Percentiles rank a stretch among this genome's conserved stretches.
These are phyloP conservation scores for Claviceps sp. DNA, from an alignment of 2,329 filamentous ascomycete genomes.

Conservation along the genomic window DNA sequence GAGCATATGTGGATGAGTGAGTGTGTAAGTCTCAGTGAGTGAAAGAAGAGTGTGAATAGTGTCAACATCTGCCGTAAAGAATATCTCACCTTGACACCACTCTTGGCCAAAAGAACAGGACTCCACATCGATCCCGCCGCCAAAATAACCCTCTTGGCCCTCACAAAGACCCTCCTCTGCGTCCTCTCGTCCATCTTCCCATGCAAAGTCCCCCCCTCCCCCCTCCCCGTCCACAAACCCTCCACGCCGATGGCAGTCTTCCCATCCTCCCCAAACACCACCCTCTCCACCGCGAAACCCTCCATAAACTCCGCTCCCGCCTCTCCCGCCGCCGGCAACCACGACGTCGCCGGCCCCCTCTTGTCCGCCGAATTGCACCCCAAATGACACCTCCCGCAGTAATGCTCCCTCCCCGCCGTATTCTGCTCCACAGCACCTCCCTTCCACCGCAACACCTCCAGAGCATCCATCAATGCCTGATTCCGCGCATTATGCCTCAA, in stretches of 20 bases:
- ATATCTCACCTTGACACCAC: slow-evolving; percentile 50
- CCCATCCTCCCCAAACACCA: slow-evolving; percentile 50
- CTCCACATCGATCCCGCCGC: slow-evolving; percentile 64
- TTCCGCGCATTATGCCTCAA: slow-evolving; percentile 66
- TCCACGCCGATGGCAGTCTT: slow-evolving; percentile 55
- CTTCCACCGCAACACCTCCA: slow-evolving; percentile 58
- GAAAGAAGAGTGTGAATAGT: too few species aligned
- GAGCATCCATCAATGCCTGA: slow-evolving; percentile 58
- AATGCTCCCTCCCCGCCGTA: slow-evolving; percentile 58
- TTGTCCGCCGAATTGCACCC: slow-evolving; percentile 59
- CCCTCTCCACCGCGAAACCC: slow-evolving; percentile 58
- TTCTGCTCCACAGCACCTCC: slow-evolving; percentile 66
- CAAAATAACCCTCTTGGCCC: slow-evolving; percentile 70
- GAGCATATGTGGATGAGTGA: not conserved
- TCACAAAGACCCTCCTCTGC: slow-evolving; percentile 53
- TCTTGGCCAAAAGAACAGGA: slow-evolving; percentile 63
- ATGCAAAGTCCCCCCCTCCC: slow-evolving; percentile 44
- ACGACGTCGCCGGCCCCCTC: slow-evolving; percentile 63
- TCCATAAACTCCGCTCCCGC: slow-evolving; percentile 74
- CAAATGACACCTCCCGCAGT: slow-evolving; percentile 53
- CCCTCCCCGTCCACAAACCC: slow-evolving; percentile 64
- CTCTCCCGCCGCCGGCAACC: slow-evolving; percentile 64
- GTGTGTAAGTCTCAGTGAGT: too few species aligned
- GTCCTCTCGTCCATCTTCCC: slow-evolving; percentile 32
- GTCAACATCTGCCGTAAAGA: too few species aligned